Evolutionary conservation across 352 stramenopile species (phyloP).

Genomic region (Blastocystis sp.): DNA sequence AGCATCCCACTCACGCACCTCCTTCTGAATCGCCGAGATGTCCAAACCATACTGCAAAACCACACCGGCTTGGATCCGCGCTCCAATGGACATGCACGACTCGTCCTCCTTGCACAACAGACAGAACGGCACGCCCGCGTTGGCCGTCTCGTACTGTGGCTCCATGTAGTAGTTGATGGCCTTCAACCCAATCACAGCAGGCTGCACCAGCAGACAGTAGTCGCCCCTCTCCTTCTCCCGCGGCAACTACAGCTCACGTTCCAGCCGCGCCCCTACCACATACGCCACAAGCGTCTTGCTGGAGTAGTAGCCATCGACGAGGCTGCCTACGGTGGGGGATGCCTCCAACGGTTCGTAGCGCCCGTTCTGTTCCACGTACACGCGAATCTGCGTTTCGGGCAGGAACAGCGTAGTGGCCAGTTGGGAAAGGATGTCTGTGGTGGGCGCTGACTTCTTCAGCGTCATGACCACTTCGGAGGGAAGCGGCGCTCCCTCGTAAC

Average conservation of each 20-base stretch:
- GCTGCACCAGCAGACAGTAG: neutral
- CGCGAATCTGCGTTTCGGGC: neutral
- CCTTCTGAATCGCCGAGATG: neutral
- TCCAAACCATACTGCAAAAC: neutral
- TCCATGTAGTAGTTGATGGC: neutral
- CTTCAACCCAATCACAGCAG: neutral
- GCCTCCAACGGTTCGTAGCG: too few species aligned
- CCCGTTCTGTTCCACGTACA: too few species aligned
- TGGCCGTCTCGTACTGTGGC: neutral
- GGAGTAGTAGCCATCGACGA: neutral
- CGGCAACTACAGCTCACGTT: constrained; percentile 6
- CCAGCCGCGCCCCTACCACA: neutral
- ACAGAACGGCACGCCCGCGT: neutral
- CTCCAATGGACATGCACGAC: neutral
- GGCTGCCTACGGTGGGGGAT: too few species aligned
- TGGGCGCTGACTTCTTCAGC: neutral
- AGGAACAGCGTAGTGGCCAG: neutral
- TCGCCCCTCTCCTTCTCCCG: neutral
- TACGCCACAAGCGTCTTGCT: neutral
- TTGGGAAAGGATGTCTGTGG: neutral
- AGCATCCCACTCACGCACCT: neutral
- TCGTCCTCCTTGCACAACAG: neutral
- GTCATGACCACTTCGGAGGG: neutral
- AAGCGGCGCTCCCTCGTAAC: neutral
- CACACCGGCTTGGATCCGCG: neutral